phyloP scores from a whole-genome alignment of 345 rosid species.

The Jatropha curcas region DNA sequence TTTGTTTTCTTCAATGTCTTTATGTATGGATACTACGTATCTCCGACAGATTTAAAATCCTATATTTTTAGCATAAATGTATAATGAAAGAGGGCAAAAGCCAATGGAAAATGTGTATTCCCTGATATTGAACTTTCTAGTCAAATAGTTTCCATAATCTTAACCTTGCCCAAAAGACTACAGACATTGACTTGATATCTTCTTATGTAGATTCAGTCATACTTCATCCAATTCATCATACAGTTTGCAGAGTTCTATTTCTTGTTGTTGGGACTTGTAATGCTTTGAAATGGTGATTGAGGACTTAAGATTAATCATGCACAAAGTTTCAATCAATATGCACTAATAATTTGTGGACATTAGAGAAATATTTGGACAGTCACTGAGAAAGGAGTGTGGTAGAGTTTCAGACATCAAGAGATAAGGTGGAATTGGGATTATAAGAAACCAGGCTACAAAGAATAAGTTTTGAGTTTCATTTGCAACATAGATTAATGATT shows the following conservation, averaged over 20 bases:
- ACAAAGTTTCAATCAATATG: not conserved
- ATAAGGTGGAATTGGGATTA: not conserved
- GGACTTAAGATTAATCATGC: not conserved
- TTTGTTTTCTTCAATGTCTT: too few relatives aligned
- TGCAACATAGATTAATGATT: not conserved
- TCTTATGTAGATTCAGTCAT: too few relatives aligned
- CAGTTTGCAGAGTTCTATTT: not conserved
- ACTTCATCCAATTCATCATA: not conserved
- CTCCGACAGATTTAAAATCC: too few relatives aligned
- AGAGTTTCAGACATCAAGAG: conserved; percentile 3
- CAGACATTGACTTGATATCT: not conserved
- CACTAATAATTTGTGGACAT: not conserved
- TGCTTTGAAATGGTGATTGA: too few relatives aligned
- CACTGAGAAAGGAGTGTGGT: not conserved
- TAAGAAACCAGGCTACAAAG: too few relatives aligned
- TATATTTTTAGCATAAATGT: too few relatives aligned
- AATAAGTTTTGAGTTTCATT: not conserved
- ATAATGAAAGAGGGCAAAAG: too few relatives aligned
- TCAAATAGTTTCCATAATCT: not conserved
- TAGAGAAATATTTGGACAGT: not conserved
- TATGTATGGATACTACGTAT: too few relatives aligned
- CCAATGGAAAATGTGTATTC: not conserved
- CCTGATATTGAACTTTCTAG: not conserved
- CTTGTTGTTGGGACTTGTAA: not conserved
- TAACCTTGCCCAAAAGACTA: not conserved